These are phyloP conservation scores for Corinectria fuckeliana DNA, from an alignment of 2,329 filamentous ascomycete species.

Conservation along the genomic window DNA sequence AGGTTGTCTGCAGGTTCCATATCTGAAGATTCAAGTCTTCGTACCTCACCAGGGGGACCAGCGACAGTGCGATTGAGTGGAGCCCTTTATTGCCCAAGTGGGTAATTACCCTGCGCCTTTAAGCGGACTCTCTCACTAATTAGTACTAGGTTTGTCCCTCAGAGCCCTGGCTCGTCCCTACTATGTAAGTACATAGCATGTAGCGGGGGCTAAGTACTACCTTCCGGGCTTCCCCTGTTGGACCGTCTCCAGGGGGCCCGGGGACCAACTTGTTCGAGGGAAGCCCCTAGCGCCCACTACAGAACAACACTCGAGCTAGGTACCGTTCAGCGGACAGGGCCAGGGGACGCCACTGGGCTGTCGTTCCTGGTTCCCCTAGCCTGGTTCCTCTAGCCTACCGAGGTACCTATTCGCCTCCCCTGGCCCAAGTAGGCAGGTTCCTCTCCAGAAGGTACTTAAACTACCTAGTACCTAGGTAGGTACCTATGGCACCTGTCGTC, in stretches of 20 bases:
- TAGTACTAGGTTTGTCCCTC: too few species aligned
- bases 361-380: slow-evolving; percentile 15
- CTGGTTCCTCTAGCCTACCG: not conserved
- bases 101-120: not conserved
- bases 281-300: slow-evolving; percentile 1
- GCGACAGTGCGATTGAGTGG: not conserved
- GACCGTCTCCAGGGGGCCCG: not conserved
- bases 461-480: not conserved
- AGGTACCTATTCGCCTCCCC: not conserved
- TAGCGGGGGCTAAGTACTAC: slow-evolving; percentile 13
- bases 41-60: not conserved
- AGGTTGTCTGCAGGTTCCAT: not conserved
- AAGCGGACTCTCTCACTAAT: slow-evolving; percentile 2
- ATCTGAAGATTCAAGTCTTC: not conserved
- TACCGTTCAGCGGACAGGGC: not conserved
- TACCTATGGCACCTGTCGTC: not conserved
- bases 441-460: not conserved
- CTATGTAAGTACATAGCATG: too few species aligned
- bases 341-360: slow-evolving; percentile 1
- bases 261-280: not conserved
- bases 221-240: slow-evolving; percentile 7
- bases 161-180: slow-evolving; percentile 18
- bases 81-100: not conserved
- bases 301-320: slow-evolving; percentile 1
- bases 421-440: not conserved